Evolutionary conservation across 352 stramenopile genomes (phyloP).

Genomic region (Aphanomyces invadans): DNA sequence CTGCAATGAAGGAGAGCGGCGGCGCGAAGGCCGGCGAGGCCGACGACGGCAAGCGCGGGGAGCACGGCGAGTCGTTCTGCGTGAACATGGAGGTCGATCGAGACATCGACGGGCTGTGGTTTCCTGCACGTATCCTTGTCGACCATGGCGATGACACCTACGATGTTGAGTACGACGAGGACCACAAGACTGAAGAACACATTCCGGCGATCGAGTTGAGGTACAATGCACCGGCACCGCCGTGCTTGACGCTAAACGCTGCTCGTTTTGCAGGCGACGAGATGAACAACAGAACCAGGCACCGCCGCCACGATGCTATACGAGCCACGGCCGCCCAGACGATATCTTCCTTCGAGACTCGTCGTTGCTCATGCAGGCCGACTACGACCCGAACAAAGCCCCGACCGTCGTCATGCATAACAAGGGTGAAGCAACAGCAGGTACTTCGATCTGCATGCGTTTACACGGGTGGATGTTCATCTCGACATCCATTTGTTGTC

Average conservation of each 20-base stretch:
- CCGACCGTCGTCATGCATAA: conserved; percentile 71
- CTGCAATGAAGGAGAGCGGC: not conserved
- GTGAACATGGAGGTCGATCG: conserved; percentile 51
- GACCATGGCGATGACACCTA: conserved; percentile 44
- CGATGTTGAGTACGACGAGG: conserved; percentile 74
- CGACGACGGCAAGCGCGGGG: conserved; percentile 1
- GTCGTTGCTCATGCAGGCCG: conserved; percentile 24
- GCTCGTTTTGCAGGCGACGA: conserved; percentile 25
- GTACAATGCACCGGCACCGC: not conserved
- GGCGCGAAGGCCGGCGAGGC: not conserved
- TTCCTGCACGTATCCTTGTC: conserved; percentile 51
- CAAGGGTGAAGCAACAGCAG: conserved; percentile 54
- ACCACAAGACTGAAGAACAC: conserved; percentile 60
- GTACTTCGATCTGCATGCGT: conserved; percentile 31
- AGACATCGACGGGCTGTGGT: conserved; percentile 71
- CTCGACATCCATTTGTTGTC: not conserved
- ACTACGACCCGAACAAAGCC: conserved; percentile 63
- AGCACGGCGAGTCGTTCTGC: conserved; percentile 24
- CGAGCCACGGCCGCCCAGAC: conserved; percentile 11
- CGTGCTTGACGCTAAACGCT: not conserved
- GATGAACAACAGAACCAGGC: conserved; percentile 27
- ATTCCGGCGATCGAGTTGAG: conserved; percentile 46
- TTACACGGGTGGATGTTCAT: too few relatives aligned
- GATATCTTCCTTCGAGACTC: conserved; percentile 14
- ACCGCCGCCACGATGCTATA: conserved; percentile 12